A percentile compares a stretch with the other conserved stretches of the same genome.
These are phyloP conservation scores for Cadophora sp. DNA, from an alignment of 2,329 filamentous ascomycete genomes.

Conservation along the genomic window DNA sequence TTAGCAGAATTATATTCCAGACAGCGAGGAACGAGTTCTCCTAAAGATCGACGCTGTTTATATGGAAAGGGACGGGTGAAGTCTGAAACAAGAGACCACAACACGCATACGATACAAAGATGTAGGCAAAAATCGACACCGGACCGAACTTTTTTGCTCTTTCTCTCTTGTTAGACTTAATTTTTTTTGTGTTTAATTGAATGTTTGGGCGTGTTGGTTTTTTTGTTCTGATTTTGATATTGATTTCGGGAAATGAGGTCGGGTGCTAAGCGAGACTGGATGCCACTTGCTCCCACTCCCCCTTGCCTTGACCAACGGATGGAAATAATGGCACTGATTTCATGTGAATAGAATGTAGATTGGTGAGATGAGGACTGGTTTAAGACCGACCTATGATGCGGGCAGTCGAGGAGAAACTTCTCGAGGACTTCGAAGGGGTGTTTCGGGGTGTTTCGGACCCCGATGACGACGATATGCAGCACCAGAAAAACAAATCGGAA, in stretches of 20 bases:
- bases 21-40: neutral
- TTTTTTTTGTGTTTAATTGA: neutral
- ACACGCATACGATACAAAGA: neutral
- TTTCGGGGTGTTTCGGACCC: slow-evolving; percentile 6
- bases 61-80: neutral
- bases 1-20: too few relatives aligned
- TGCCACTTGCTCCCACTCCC: neutral
- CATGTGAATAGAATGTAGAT: neutral
- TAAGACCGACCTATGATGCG: too few relatives aligned
- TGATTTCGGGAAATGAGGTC: neutral
- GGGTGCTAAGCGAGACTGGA: neutral
- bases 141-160: neutral
- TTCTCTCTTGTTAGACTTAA: neutral
- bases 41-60: neutral
- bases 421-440: neutral
- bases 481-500: neutral
- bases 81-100: neutral
- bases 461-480: neutral
- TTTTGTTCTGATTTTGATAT: neutral
- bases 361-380: too few relatives aligned
- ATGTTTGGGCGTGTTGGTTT: too few relatives aligned
- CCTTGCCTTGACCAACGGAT: too few relatives aligned
- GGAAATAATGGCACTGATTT: neutral
- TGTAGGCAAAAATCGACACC: neutral
- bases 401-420: too few relatives aligned